A percentile compares a stretch with the other conserved stretches of the same genome.
These are phyloP conservation scores for Suillus sp. DNA, from an alignment of 768 basidiomycete species.

Conservation along the genomic window DNA sequence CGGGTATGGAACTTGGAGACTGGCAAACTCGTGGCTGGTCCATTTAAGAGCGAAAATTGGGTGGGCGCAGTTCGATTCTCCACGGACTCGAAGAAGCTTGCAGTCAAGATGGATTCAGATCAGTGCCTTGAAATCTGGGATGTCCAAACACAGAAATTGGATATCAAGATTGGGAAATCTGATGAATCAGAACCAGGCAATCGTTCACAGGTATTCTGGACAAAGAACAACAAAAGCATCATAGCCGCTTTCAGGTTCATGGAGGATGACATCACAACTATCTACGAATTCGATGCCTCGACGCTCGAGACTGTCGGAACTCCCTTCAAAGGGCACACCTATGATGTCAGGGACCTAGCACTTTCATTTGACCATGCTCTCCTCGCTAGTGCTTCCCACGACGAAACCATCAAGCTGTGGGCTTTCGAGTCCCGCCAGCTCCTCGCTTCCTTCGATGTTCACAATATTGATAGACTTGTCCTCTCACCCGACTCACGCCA, in stretches of 20 bases:
- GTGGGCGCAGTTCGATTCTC: neutral
- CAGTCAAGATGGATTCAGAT: rapidly evolving
- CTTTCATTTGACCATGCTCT: neutral
- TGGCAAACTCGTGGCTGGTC: neutral
- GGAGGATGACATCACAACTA: rapidly evolving
- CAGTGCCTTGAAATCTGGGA: neutral
- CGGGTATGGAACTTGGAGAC: neutral
- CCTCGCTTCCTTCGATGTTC: neutral
- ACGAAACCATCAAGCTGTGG: neutral
- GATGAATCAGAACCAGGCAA: too few species aligned
- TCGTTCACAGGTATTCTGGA: neutral
- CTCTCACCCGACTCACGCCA: neutral
- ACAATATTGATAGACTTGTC: rapidly evolving
- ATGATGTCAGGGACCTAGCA: rapidly evolving
- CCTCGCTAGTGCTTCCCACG: rapidly evolving
- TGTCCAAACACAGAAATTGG: neutral
- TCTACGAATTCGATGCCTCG: too few species aligned
- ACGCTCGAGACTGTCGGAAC: neutral
- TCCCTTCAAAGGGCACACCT: neutral
- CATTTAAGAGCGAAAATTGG: rapidly evolving
- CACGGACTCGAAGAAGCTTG: neutral
- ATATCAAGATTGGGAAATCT: neutral
- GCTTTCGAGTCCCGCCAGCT: neutral
- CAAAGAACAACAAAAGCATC: neutral
- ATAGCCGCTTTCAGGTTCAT: neutral